Percentiles rank a stretch among this genome's conserved stretches.
Conservation (phyloP, 2,329 filamentous ascomycete genomes). For the Calonectria pseudoturangicola region DNA sequence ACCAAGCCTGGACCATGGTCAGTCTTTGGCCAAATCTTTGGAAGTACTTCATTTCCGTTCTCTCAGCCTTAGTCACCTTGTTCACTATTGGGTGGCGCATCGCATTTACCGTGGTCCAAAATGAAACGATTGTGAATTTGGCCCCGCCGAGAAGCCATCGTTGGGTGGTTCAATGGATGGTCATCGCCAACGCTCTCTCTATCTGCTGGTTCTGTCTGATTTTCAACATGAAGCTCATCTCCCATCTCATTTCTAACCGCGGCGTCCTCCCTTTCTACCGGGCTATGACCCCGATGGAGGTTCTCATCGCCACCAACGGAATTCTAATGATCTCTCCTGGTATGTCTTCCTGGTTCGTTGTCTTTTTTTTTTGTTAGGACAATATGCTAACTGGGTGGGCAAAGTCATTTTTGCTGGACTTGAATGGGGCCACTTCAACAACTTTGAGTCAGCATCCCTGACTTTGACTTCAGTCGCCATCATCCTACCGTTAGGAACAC, state of each 20-base stretch:
- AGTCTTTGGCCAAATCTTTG: conserved; percentile 65
- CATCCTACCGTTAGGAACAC: conserved; percentile 71
- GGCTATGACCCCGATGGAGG: conserved; percentile 70
- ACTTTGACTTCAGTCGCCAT: conserved; percentile 70
- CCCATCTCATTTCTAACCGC: conserved; percentile 68
- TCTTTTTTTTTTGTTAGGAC: not conserved
- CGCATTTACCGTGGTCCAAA: conserved; percentile 61
- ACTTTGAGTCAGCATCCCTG: conserved; percentile 71
- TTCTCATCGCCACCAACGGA: conserved; percentile 73
- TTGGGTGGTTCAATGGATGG: conserved; percentile 63
- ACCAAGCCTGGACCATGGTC: conserved; percentile 73
- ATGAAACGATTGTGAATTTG: conserved; percentile 54
- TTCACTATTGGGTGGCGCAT: conserved; percentile 58
- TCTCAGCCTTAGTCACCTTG: conserved; percentile 61
- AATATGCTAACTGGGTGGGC: not conserved
- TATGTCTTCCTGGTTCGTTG: conserved; percentile 55
- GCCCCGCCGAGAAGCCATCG: conserved; percentile 50
- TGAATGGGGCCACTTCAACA: conserved; percentile 63
- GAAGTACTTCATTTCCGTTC: conserved; percentile 55
- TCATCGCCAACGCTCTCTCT: conserved; percentile 63
- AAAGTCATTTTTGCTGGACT: conserved; percentile 71
- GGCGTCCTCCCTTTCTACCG: conserved; percentile 66
- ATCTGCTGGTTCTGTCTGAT: conserved; percentile 74
- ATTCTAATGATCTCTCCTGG: conserved; percentile 74
- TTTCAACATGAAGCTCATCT: conserved; percentile 71